Evolutionary conservation across 352 stramenopile genomes (phyloP).

Genomic region (Aphanomyces astaci): DNA sequence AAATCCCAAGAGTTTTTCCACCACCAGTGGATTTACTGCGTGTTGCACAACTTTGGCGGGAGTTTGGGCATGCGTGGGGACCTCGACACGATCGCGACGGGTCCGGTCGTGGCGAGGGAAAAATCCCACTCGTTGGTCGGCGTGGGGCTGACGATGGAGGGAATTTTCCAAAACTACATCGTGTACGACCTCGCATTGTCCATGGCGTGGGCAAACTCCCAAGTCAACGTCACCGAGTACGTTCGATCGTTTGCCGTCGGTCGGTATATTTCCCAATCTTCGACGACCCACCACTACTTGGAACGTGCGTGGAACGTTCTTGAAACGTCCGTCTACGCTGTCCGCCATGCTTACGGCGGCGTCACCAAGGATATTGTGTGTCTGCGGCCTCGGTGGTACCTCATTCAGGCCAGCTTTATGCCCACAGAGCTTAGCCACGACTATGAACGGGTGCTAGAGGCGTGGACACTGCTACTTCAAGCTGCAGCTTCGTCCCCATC

Average conservation of each 20-base stretch:
- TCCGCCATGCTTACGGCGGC: conserved; percentile 45
- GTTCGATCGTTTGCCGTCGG: conserved; percentile 41
- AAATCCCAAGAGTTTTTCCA: conserved; percentile 66
- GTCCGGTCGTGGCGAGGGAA: conserved; percentile 36
- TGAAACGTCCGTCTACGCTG: conserved; percentile 56
- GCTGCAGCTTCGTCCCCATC: conserved; percentile 26
- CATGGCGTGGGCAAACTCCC: conserved; percentile 48
- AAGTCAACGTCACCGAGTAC: conserved; percentile 40
- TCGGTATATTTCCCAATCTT: conserved; percentile 51
- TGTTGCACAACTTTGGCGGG: conserved; percentile 77
- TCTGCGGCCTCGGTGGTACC: conserved; percentile 53
- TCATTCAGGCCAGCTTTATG: conserved; percentile 63
- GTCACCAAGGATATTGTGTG: conserved; percentile 67
- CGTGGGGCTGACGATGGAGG: conserved; percentile 72
- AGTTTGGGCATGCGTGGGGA: conserved; percentile 69
- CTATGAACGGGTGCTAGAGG: conserved; percentile 39
- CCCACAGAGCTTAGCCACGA: conserved; percentile 62
- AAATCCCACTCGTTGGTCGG: conserved; percentile 59
- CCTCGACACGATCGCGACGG: conserved; percentile 42
- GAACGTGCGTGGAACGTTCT: conserved; percentile 49
- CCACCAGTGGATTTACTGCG: conserved; percentile 77
- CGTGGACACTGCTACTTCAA: conserved; percentile 47
- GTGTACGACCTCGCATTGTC: conserved; percentile 72
- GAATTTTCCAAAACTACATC: conserved; percentile 80
- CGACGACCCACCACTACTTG: conserved; percentile 31